Base-by-base conservation (phyloP, 2,329 filamentous ascomycete genomes). In the Nannizziopsis arthrosporioides region DNA sequence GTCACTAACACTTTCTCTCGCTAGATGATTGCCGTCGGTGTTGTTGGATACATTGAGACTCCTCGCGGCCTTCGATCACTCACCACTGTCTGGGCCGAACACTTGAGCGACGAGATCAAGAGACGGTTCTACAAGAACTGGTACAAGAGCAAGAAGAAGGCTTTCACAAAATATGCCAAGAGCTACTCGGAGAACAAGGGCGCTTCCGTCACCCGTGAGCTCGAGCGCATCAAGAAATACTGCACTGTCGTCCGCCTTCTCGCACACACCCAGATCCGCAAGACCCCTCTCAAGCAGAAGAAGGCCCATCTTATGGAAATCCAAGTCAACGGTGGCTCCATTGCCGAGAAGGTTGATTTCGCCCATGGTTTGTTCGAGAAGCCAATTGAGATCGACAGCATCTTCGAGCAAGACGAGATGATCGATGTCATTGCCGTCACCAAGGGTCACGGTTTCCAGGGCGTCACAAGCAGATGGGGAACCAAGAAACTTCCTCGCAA, bases 121-220 rank as follows among this genome's bases (percentile, higher is more conserved):
- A 86, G 92, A 68, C 86, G 92, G 71, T 98, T 98, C 87, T 98
- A 98, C 86, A 96, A 96, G 88, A 98, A 98, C 85, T 98, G 92
- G 92, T 98, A 98, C 85, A 94, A 94, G 85, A 88, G 82, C 81
- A 98, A 98, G 89, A 96, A 95, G 87, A 98, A 98, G 90, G 92
- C 92, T 56, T 98, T 98, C 80, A 98, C 92, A 81, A 95, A 94
- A 81, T 98, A 98, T 77, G 87, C 92, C 79, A 98, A 96, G 87
- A 90, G 94, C 83, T 87, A 96, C 84, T 88, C 90, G 58, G 90
- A 96, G 79, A 83, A 75, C 77, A 85, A 73, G 74, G 89, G 87
- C 66, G 76, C 85, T 63, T 88, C 86, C 67, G 84, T 96, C 78
- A 88, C 85, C 73, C 85, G 86, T 70, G 92, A 98, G 76, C 82